Conservation (phyloP, 495 filamentous ascomycete species). For the Neurospora sp. region DNA sequence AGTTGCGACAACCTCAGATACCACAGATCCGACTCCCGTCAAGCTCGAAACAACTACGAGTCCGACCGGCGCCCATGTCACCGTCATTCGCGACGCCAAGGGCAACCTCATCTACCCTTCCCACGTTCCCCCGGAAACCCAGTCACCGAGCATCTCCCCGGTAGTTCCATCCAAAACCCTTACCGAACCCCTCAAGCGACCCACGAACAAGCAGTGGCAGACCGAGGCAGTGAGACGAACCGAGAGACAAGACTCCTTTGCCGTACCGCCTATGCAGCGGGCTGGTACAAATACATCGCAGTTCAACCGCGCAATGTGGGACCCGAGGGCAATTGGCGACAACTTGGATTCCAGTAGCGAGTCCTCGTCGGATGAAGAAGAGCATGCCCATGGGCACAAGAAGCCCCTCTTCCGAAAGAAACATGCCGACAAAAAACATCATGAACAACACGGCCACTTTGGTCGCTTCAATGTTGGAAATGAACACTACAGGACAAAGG, state of each 20-base stretch:
- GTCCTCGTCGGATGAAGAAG: slow-evolving; percentile 20
- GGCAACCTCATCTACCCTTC: slow-evolving; percentile 27
- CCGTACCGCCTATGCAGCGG: slow-evolving; percentile 14
- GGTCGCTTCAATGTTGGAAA: slow-evolving; percentile 48
- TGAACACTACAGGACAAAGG: slow-evolving; percentile 52
- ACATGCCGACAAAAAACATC: slow-evolving; percentile 3
- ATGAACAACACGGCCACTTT: slow-evolving; percentile 17
- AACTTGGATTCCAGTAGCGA: slow-evolving; percentile 11
- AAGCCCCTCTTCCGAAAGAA: not conserved
- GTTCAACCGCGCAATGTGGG: slow-evolving; percentile 5
- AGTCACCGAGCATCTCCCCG: slow-evolving; percentile 14
- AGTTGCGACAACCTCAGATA: not conserved
- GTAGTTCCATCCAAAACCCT: slow-evolving; percentile 2
- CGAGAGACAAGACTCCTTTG: slow-evolving; percentile 5
- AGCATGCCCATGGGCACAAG: not conserved
- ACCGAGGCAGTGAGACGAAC: slow-evolving; percentile 9
- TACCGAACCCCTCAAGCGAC: not conserved
- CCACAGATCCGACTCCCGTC: slow-evolving; percentile 1
- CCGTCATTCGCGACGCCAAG: slow-evolving; percentile 20
- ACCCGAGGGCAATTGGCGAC: not conserved
- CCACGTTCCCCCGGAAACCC: slow-evolving; percentile 26
- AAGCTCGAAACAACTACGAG: slow-evolving; percentile 10
- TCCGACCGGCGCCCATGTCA: slow-evolving; percentile 12
- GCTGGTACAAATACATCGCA: slow-evolving; percentile 19
- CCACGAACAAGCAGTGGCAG: slow-evolving; percentile 8